Conservation (phyloP, 768 basidiomycete species). For the Cystoderma amianthinum region DNA sequence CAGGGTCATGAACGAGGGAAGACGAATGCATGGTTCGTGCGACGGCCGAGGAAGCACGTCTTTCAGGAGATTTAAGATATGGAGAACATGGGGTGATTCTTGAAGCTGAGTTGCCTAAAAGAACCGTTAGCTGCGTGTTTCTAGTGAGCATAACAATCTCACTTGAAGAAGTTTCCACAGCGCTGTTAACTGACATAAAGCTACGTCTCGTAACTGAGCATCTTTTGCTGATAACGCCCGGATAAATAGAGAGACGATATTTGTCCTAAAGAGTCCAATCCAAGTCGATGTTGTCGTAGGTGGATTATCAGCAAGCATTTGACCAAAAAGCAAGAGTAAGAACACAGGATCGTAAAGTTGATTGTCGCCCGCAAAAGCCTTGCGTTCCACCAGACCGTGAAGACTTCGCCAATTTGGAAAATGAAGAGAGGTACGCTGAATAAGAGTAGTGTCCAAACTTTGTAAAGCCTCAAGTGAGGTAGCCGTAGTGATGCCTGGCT, state of each 20-base stretch:
- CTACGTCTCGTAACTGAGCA: conserved; percentile 48
- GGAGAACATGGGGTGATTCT: conserved; percentile 67
- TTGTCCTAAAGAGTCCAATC: conserved; percentile 83
- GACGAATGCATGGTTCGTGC: conserved; percentile 35
- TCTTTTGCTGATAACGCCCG: conserved; percentile 68
- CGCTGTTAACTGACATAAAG: conserved; percentile 52
- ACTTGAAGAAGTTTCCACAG: conserved; percentile 63
- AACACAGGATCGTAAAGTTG: conserved; percentile 79
- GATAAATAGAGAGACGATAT: conserved; percentile 67
- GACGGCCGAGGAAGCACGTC: conserved; percentile 43
- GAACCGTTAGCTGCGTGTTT: not conserved
- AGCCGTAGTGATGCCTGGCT: conserved; percentile 30
- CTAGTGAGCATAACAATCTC: conserved; percentile 9
- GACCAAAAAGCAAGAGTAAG: conserved; percentile 56
- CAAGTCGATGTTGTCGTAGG: conserved; percentile 64
- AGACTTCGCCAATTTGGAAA: conserved; percentile 65
- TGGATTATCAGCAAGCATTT: conserved; percentile 52
- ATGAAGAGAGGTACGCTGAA: conserved; percentile 64
- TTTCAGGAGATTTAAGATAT: conserved; percentile 63
- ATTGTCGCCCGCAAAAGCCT: conserved; percentile 21
- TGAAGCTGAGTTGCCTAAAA: conserved; percentile 60
- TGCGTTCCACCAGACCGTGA: conserved; percentile 22
- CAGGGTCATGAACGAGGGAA: conserved; percentile 76
- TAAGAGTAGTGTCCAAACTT: conserved; percentile 57
- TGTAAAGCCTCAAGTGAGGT: conserved; percentile 60